These are phyloP conservation scores for Pythium apleroticum DNA, from an alignment of 352 stramenopile species.

Conservation along the genomic window DNA sequence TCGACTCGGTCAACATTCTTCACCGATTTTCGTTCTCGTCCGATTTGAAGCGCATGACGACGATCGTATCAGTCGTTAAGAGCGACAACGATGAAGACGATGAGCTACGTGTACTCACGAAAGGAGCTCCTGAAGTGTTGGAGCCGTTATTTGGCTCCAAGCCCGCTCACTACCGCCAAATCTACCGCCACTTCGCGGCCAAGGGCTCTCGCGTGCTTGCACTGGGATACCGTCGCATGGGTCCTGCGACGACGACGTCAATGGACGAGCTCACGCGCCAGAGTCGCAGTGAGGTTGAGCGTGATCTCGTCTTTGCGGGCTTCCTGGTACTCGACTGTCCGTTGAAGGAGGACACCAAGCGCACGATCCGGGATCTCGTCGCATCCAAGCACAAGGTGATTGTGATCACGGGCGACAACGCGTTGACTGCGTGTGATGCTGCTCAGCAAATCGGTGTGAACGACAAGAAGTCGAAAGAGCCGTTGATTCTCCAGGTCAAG, in stretches of 20 bases:
- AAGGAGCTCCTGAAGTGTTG: slow-evolving; percentile 93
- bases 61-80: slow-evolving; percentile 54
- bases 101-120: slow-evolving; percentile 72
- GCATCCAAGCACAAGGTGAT: slow-evolving; percentile 74
- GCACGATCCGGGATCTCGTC: slow-evolving; percentile 83
- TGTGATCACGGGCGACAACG: slow-evolving; percentile 96
- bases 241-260: slow-evolving; percentile 7
- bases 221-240: slow-evolving; percentile 74
- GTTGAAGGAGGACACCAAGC: slow-evolving; percentile 89
- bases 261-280: slow-evolving; percentile 23
- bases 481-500: slow-evolving; percentile 29
- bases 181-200: slow-evolving; percentile 46
- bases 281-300: slow-evolving; percentile 69
- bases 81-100: slow-evolving; percentile 34
- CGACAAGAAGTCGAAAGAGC: slow-evolving; percentile 15
- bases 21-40: slow-evolving; percentile 90
- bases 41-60: slow-evolving; percentile 91
- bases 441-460: slow-evolving; percentile 84
- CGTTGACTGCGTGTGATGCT: slow-evolving; percentile 93
- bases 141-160: slow-evolving; percentile 69
- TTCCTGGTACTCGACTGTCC: slow-evolving; percentile 94
- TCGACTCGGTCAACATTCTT: slow-evolving; percentile 55
- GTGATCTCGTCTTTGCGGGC: slow-evolving; percentile 85
- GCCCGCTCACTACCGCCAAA: slow-evolving; percentile 57
- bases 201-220: slow-evolving; percentile 80